Conservation (phyloP, 2,329 filamentous ascomycete genomes). For the Exophiala aquamarina region DNA sequence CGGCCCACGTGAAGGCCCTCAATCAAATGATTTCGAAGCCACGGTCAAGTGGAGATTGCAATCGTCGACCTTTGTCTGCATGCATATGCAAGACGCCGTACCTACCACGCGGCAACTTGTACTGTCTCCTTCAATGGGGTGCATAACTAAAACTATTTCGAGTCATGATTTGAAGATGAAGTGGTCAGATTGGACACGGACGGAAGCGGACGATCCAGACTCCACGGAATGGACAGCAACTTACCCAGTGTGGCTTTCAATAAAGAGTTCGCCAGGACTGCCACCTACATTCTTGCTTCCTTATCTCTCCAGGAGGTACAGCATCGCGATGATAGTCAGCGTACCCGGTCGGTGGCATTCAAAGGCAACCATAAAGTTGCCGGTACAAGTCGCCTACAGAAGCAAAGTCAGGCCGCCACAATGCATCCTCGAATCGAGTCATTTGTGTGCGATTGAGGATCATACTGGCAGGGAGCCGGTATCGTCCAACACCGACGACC, state of each 20-base stretch:
- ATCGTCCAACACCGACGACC: not conserved
- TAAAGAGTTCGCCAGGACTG: not conserved
- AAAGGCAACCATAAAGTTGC: not conserved
- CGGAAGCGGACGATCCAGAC: not conserved
- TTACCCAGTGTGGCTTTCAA: constrained; percentile 4
- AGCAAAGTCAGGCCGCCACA: not conserved
- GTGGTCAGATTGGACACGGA: constrained; percentile 3
- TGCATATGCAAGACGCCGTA: not conserved
- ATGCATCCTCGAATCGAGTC: not conserved
- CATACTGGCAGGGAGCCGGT: not conserved
- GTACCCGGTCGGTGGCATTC: constrained; percentile 1
- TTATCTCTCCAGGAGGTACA: constrained; percentile 6
- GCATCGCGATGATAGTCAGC: constrained; percentile 3
- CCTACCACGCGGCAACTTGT: constrained; percentile 2
- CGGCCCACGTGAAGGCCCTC: not conserved
- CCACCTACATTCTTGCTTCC: constrained; percentile 5
- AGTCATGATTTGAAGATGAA: constrained; percentile 5
- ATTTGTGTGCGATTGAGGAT: not conserved
- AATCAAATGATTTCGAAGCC: not conserved
- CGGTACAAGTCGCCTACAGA: not conserved
- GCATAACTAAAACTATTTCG: not conserved
- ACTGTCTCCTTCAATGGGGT: not conserved
- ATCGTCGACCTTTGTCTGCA: constrained; percentile 6
- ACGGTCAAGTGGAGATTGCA: constrained; percentile 4
- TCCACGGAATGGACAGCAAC: constrained; percentile 3